phyloP scores from a whole-genome alignment of 805 yeast species.

The Maudiozyma barnettii region DNA sequence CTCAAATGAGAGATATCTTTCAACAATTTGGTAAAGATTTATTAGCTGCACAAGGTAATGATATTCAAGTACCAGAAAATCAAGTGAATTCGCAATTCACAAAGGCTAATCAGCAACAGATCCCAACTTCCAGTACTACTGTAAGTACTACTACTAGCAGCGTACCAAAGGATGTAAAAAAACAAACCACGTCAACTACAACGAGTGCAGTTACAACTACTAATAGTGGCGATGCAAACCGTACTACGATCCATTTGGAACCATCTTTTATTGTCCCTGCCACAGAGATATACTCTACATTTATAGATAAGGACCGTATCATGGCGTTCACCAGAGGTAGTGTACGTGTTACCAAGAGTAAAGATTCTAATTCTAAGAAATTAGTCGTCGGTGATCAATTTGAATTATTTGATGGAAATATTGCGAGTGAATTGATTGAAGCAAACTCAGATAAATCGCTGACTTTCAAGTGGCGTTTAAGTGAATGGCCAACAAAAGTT shows the following conservation, averaged over 20 bases:
- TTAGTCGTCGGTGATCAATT: constrained; percentile 49
- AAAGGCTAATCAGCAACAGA: constrained; percentile 35
- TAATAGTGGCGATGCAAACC: constrained; percentile 38
- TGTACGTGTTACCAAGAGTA: constrained; percentile 24
- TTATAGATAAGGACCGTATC: constrained; percentile 66
- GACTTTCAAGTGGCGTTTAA: constrained; percentile 76
- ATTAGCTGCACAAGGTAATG: constrained; percentile 66
- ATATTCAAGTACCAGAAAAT: constrained; percentile 72
- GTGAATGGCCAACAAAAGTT: constrained; percentile 82
- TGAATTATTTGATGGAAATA: constrained; percentile 78
- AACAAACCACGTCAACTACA: not conserved
- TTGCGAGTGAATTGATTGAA: constrained; percentile 57
- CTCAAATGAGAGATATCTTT: constrained; percentile 54
- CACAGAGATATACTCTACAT: constrained; percentile 69
- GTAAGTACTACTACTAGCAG: not conserved
- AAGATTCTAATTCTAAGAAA: constrained; percentile 40
- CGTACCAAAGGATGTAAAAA: not conserved
- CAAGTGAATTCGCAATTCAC: constrained; percentile 53
- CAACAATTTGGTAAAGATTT: constrained; percentile 67
- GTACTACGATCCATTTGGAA: constrained; percentile 67
- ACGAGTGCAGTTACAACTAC: not conserved
- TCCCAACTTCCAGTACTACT: not conserved
- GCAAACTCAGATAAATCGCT: constrained; percentile 40
- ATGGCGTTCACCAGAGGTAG: constrained; percentile 86
- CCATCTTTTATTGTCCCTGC: constrained; percentile 82